Conservation (phyloP, 2,329 filamentous ascomycete species). For the Zalaria obscura region DNA sequence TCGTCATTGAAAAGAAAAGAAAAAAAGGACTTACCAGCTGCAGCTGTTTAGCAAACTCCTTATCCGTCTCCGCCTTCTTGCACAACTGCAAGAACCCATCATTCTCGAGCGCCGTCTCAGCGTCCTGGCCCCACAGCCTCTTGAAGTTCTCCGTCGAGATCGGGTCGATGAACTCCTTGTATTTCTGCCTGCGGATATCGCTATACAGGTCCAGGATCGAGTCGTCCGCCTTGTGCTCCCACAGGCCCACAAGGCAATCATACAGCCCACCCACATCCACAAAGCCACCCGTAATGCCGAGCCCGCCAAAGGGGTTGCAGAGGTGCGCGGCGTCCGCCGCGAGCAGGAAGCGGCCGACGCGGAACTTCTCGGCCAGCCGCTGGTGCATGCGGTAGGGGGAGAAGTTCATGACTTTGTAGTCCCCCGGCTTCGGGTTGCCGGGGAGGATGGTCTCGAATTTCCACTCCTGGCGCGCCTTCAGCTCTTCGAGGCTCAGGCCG, state of each 20-base stretch:
- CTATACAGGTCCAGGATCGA: constrained; percentile 21
- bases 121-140: constrained; percentile 9
- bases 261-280: constrained; percentile 13
- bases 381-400: constrained; percentile 29
- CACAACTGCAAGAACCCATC: constrained; percentile 11
- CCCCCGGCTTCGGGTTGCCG: constrained; percentile 10
- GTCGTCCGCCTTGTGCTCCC: constrained; percentile 10
- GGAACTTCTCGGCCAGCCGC: constrained; percentile 18
- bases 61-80: constrained; percentile 8
- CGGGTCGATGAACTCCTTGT: constrained; percentile 19
- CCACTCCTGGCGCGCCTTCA: constrained; percentile 10
- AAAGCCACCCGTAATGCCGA: constrained; percentile 13
- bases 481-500: constrained; percentile 12
- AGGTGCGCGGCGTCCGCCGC: constrained; percentile 27
- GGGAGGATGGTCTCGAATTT: constrained; percentile 13
- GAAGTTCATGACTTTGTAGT: constrained; percentile 20
- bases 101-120: constrained; percentile 7
- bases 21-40: constrained; percentile 7
- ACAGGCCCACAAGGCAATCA: constrained; percentile 13
- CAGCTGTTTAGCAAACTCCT: constrained; percentile 10
- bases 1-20: background rate
- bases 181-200: constrained; percentile 19
- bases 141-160: constrained; percentile 12
- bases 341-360: constrained; percentile 18
- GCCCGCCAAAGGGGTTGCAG: constrained; percentile 13